These are phyloP conservation scores for Colletotrichum sp. DNA, from an alignment of 2,329 filamentous ascomycete genomes.

Conservation along the genomic window DNA sequence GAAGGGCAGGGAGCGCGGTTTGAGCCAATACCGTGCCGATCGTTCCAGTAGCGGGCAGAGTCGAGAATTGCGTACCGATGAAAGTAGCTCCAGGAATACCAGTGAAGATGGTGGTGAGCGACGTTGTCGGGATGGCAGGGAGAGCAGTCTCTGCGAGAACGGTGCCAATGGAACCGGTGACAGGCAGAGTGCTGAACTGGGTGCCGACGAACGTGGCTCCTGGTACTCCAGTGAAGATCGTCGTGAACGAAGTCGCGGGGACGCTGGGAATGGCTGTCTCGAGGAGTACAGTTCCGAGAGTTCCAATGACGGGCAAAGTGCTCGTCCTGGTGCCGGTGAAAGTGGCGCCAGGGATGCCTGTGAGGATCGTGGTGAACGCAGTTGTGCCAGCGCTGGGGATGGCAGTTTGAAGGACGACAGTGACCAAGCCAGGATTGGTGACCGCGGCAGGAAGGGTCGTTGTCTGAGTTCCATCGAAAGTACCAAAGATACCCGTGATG, in stretches of 20 bases:
- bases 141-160: background rate
- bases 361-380: background rate
- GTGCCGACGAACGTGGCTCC: background rate
- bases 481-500: background rate
- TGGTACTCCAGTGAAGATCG: background rate
- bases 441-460: background rate
- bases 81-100: background rate
- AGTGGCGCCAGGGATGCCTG: background rate
- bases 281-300: background rate
- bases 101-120: background rate
- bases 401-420: conserved; percentile 3
- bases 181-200: background rate
- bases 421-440: background rate
- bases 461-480: conserved; percentile 1
- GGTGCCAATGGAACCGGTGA: background rate
- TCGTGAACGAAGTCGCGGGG: background rate
- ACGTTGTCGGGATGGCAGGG: background rate
- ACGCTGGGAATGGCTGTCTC: background rate
- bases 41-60: background rate
- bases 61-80: background rate
- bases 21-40: background rate
- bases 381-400: background rate
- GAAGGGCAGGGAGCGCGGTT: background rate
- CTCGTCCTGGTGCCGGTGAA: background rate
- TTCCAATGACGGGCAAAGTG: background rate